These are phyloP conservation scores for Tetrastigma voinierianum DNA, from an alignment of 164 flowering plant species.

Conservation along the genomic window DNA sequence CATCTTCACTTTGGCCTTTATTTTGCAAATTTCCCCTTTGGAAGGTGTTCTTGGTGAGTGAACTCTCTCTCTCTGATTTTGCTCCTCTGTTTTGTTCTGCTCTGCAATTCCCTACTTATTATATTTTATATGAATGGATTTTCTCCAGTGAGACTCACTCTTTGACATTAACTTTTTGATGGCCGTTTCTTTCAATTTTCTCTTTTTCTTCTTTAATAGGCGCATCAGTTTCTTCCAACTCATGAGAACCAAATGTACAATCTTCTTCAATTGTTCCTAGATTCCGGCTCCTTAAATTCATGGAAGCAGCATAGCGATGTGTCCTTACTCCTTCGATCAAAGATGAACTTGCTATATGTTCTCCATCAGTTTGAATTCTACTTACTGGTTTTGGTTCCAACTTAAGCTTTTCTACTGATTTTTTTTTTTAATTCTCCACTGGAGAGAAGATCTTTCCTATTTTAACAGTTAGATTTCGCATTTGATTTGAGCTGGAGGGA, in stretches of 20 bases:
- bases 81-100: slow-evolving; percentile 31
- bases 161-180: slow-evolving; percentile 23
- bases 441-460: no score
- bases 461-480: no score
- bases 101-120: slow-evolving; percentile 30
- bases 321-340: slow-evolving; percentile 13
- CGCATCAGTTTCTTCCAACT: slow-evolving; percentile 7
- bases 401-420: slow-evolving; percentile 11
- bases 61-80: slow-evolving; percentile 39
- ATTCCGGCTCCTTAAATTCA: slow-evolving; percentile 6
- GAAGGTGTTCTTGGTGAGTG: slow-evolving; percentile 54
- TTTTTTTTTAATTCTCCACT: slow-evolving; percentile 12
- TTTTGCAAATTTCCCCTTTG: slow-evolving; percentile 53
- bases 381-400: slow-evolving; percentile 16
- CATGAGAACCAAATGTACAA: slow-evolving; percentile 1
- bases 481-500: no score
- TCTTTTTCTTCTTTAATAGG: slow-evolving; percentile 10
- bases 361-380: slow-evolving; percentile 17
- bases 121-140: slow-evolving; percentile 32
- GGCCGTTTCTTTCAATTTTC: slow-evolving; percentile 26
- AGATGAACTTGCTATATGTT: slow-evolving; percentile 11
- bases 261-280: slow-evolving; percentile 18
- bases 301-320: slow-evolving; percentile 7
- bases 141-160: slow-evolving; percentile 47
- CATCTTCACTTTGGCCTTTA: slow-evolving; percentile 46